phyloP scores from a whole-genome alignment of 2,329 filamentous ascomycete genomes.

The Fusarium secorum region DNA sequence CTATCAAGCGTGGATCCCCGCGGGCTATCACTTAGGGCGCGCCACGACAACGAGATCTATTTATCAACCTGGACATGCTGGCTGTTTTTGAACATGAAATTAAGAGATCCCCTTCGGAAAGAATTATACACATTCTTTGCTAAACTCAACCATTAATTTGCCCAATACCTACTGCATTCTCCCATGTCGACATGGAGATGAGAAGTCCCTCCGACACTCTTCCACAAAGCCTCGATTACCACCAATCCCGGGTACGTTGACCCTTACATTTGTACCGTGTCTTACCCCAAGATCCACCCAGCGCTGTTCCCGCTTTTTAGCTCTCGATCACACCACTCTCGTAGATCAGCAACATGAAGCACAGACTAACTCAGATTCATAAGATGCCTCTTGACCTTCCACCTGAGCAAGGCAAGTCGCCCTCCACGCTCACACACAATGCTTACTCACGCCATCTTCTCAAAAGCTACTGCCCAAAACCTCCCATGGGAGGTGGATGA shows the following conservation, averaged over 20 bases:
- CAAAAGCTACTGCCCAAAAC: not conserved
- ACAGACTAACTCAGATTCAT: not conserved
- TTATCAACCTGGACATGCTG: not conserved
- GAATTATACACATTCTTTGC: too few species aligned
- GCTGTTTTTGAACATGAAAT: too few species aligned
- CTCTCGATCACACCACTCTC: not conserved
- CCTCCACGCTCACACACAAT: not conserved
- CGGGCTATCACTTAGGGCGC: too few species aligned
- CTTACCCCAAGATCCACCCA: not conserved
- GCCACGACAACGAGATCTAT: not conserved
- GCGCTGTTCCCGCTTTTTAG: too few species aligned
- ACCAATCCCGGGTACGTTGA: not conserved
- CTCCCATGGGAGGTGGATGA: not conserved
- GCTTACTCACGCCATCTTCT: not conserved
- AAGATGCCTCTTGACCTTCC: not conserved
- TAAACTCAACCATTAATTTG: too few species aligned
- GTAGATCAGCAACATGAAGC: not conserved
- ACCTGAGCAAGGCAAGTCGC: not conserved
- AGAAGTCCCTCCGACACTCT: not conserved
- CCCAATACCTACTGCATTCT: too few species aligned
- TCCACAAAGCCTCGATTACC: not conserved
- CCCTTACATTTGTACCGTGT: not conserved
- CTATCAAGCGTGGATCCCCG: too few species aligned
- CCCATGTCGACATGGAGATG: too few species aligned
- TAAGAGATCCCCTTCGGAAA: too few species aligned